phyloP scores from a whole-genome alignment of 306 rosid species.

The Medicago lupulina region DNA sequence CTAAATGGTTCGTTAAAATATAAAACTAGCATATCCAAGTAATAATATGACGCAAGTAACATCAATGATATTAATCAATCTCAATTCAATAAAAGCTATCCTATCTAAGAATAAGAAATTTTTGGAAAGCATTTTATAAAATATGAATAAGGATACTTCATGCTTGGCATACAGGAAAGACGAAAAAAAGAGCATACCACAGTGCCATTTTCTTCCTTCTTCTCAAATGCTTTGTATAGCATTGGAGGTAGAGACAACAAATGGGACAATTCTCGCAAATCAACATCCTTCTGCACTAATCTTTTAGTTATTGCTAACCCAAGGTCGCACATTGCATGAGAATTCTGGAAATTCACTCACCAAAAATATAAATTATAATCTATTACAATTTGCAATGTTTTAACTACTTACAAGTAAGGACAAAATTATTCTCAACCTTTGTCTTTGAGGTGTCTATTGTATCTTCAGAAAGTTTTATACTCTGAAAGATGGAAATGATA shows the following conservation, averaged over 20 bases:
- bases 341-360: conserved; percentile 66
- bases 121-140: conserved; percentile 5
- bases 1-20: conserved; percentile 12
- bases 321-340: conserved; percentile 91
- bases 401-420: conserved; percentile 18
- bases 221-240: conserved; percentile 75
- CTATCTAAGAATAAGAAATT: conserved; percentile 29
- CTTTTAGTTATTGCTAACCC: conserved; percentile 80
- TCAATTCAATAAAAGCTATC: conserved; percentile 21
- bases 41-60: conserved; percentile 26
- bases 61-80: conserved; percentile 20
- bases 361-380: conserved; percentile 45
- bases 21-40: not conserved
- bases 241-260: conserved; percentile 68
- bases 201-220: conserved; percentile 74
- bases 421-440: conserved; percentile 62
- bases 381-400: conserved; percentile 23
- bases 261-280: conserved; percentile 58
- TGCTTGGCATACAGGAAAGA: conserved; percentile 1
- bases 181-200: conserved; percentile 56
- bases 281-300: conserved; percentile 65
- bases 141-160: conserved; percentile 13
- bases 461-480: conserved; percentile 86
- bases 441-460: conserved; percentile 72
- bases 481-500: conserved; percentile 65